Base-by-base conservation (phyloP, 345 rosid species). In the Microcos paniculata region DNA sequence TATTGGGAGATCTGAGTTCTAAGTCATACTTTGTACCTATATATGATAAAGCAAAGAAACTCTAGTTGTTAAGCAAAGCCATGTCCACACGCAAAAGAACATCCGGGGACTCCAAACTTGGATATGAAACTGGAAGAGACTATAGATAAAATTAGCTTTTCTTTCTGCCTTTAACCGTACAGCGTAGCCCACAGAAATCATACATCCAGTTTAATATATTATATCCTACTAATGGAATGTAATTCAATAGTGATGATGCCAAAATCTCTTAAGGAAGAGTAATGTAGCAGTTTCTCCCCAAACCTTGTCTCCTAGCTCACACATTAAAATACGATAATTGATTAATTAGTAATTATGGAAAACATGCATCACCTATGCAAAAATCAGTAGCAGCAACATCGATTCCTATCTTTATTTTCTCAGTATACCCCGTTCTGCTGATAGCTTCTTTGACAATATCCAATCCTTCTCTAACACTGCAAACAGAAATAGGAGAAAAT, bases 371-470 rank as follows among this genome's bases (percentile, higher is more conserved):
- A 96, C 99, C 98, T 82, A 89, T 76, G 82, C 99, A 96, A 84
- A 93, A 92, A 71, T 84, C 83, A 77, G 95, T 86, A 78, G 99
- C 98, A 24, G 96, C 97, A 71, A 85, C 90, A 82, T 91, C 97
- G 56, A 96, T 85, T 59, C 94, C 99, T 74, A 96, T 90, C 90
- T 93, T 93, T 87, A 96, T 93, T 83, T 78, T 90, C 71, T 88
- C 99, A 65, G 61, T 81, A 76, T 91, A 89, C 45, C 92, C 94
- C 15, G 99, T 93, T 88, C 99, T 89, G 86, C 77, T 65, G 81
- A 92, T 93, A 68, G 99, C 99, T 87, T 93, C 97, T 84, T 86
- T 90, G 77, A 96, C 96, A 79, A 92, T 86, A 86, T 90, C 97
- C 86, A 96, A 82, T 66, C 91, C 99, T 85, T 96, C 99, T 85